Base-by-base conservation (phyloP, 352 stramenopile genomes). In the Plasmopara muralis region DNA sequence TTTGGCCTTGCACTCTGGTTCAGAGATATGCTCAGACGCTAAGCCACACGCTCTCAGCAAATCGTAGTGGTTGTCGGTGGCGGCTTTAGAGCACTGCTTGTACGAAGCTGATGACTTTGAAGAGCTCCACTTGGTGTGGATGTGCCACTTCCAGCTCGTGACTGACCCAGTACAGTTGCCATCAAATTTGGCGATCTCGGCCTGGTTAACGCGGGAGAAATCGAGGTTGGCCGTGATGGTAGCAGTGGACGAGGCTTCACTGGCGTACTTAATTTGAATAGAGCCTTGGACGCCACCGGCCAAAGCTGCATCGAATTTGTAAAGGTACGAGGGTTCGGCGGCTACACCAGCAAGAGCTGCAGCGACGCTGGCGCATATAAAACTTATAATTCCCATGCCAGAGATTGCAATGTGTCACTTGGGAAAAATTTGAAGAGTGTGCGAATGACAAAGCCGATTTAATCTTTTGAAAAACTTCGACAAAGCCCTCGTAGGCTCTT, bases 11-110 rank as follows among this genome's bases (percentile, higher is more conserved):
- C 56, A 73, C 34, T 70, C 47, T 1, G 47, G 41, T 12, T 72
- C 60, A 0, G 50, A 54, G 1, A 56, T 57, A 58, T 69, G 70
- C 60, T 84, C 68, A 1, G 75, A 84, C 41, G 62, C 66, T 12
- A 69, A 45, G 2, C 73, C 73, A 40, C 76, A 87, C 0, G 71
- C 73, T 4, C 47, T 50, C 0, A 67, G 25, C 4, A 69, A 71
- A 59, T 87, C 76, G 57, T 75, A 85, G 58, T 83, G 76, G 54
- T 77, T 77, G 38, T 62, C 71, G 0, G 71, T 72, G 12, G 62
- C 45, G 0, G 66, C 51, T 43, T 72, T 67, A n/a, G 58, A 62
- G 54, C 76, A 87, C 45, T 78, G 51, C 7, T 62, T 64, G 45
- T 67, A 72, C 16, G 62, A 70, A 39, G 62, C 64, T 10, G 69